Percentiles rank a stretch among this genome's conserved stretches.
These are phyloP conservation scores for Aspergillus sp. DNA, from an alignment of 2,329 filamentous ascomycete species.

Conservation along the genomic window DNA sequence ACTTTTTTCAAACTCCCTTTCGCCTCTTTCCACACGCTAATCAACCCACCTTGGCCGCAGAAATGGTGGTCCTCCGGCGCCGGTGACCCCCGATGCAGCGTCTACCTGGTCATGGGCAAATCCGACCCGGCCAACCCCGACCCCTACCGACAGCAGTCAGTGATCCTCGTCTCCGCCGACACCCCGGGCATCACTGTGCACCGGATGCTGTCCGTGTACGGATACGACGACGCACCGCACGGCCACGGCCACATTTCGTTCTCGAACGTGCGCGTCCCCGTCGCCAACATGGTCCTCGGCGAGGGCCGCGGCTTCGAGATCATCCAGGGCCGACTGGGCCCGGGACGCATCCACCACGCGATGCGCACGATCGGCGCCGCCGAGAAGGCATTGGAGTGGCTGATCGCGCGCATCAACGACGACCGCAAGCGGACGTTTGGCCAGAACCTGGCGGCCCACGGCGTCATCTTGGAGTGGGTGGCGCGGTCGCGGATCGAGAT, in stretches of 20 bases:
- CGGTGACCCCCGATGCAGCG: constrained; percentile 84
- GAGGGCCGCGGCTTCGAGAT: constrained; percentile 96
- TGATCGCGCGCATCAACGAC: constrained; percentile 93
- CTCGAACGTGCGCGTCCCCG: constrained; percentile 84
- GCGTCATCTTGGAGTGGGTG: constrained; percentile 92
- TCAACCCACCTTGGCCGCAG: constrained; percentile 46
- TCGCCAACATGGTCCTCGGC: constrained; percentile 80
- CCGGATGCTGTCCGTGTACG: constrained; percentile 91
- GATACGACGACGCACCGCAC: constrained; percentile 97
- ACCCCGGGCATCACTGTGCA: constrained; percentile 87
- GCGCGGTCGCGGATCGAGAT: constrained; percentile 91
- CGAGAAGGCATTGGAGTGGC: constrained; percentile 89
- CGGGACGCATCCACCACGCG: constrained; percentile 94
- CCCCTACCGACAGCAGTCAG: constrained; percentile 86
- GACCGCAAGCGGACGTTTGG: constrained; percentile 87
- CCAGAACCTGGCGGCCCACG: constrained; percentile 81
- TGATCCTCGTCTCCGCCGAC: constrained; percentile 79
- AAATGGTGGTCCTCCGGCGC: constrained; percentile 99
- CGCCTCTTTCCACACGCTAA: not conserved
- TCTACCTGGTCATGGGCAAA: constrained; percentile 98
- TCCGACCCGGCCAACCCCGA: constrained; percentile 72
- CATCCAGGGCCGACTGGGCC: constrained; percentile 93
- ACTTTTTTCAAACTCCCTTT: not conserved
- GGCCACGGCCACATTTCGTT: constrained; percentile 93
- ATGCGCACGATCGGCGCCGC: constrained; percentile 93